A percentile compares a stretch with the other conserved stretches of the same genome.
Evolutionary conservation across 2,329 filamentous ascomycete genomes (phyloP).

Genomic region (Teratosphaeriaceae sp.): DNA sequence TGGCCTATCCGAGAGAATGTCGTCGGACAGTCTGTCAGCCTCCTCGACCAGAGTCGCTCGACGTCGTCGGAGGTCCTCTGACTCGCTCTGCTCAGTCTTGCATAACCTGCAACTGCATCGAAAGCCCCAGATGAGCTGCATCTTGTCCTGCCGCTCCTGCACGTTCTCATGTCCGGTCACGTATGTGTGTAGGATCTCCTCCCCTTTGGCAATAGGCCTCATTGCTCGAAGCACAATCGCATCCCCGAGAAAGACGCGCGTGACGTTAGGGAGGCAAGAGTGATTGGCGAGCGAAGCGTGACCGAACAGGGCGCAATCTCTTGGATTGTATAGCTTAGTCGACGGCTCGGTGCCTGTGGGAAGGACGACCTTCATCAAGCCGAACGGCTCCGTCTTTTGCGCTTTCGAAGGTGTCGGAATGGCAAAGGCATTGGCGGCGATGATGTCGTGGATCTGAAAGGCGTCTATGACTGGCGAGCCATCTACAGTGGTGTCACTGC

Average conservation of each 20-base stretch:
- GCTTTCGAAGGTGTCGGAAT: not conserved
- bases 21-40: not conserved
- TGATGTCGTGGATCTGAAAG: slow-evolving; percentile 12
- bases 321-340: not conserved
- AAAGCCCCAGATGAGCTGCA: slow-evolving; percentile 4
- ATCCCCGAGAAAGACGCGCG: slow-evolving; percentile 48
- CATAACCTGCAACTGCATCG: slow-evolving; percentile 6
- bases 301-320: not conserved
- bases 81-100: not conserved
- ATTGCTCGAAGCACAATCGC: slow-evolving; percentile 46
- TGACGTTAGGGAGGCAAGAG: slow-evolving; percentile 43
- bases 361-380: not conserved
- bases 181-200: slow-evolving; percentile 36
- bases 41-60: slow-evolving; percentile 1
- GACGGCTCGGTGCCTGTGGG: not conserved
- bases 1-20: not conserved
- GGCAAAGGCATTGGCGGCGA: slow-evolving; percentile 16
- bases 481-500: not conserved
- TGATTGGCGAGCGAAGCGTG: slow-evolving; percentile 48
- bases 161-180: not conserved
- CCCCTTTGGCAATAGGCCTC: slow-evolving; percentile 34
- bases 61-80: not conserved
- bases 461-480: slow-evolving; percentile 16
- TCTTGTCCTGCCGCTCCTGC: not conserved
- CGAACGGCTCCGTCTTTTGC: not conserved